Percentiles rank a stretch among this genome's conserved stretches.
Evolutionary conservation across 2,329 filamentous ascomycete species (phyloP).

Genomic region (Diplocarpon rosae): DNA sequence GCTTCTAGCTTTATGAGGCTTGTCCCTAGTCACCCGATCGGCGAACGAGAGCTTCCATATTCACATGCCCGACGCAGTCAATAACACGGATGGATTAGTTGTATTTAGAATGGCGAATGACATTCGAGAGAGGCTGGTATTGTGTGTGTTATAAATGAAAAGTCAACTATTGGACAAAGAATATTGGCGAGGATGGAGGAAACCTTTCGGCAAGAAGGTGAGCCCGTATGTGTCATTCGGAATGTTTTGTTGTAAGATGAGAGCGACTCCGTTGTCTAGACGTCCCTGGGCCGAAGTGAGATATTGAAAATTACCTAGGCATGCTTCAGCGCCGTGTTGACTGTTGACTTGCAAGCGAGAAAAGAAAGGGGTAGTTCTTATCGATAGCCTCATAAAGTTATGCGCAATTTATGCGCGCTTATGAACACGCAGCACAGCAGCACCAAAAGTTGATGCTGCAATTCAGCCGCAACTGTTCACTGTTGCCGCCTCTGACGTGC

Average conservation of each 20-base stretch:
- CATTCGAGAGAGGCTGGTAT: constrained; percentile 17
- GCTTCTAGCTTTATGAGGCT: constrained; percentile 19
- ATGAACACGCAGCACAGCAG: constrained; percentile 9
- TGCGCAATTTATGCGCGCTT: constrained; percentile 10
- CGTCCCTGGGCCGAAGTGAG: no score
- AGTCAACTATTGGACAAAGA: constrained; percentile 8
- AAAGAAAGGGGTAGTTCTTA: constrained; percentile 1
- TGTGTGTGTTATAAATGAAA: constrained; percentile 13
- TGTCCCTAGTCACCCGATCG: constrained; percentile 10
- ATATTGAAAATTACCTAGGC: no score
- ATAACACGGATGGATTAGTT: constrained; percentile 22
- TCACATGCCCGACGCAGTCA: constrained; percentile 18
- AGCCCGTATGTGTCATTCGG: constrained; percentile 14
- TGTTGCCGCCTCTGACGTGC: neutral
- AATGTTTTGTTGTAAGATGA: no score
- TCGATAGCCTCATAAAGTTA: constrained; percentile 10
- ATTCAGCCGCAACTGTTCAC: neutral
- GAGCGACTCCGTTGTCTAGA: no score
- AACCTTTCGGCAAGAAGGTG: constrained; percentile 11
- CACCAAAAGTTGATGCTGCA: neutral
- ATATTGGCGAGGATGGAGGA: no score
- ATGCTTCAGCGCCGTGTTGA: no score
- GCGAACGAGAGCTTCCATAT: constrained; percentile 19
- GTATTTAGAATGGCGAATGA: constrained; percentile 19
- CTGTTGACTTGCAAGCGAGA: neutral